These are phyloP conservation scores for Furcasterigmium furcatum DNA, from an alignment of 2,329 filamentous ascomycete genomes.

Conservation along the genomic window DNA sequence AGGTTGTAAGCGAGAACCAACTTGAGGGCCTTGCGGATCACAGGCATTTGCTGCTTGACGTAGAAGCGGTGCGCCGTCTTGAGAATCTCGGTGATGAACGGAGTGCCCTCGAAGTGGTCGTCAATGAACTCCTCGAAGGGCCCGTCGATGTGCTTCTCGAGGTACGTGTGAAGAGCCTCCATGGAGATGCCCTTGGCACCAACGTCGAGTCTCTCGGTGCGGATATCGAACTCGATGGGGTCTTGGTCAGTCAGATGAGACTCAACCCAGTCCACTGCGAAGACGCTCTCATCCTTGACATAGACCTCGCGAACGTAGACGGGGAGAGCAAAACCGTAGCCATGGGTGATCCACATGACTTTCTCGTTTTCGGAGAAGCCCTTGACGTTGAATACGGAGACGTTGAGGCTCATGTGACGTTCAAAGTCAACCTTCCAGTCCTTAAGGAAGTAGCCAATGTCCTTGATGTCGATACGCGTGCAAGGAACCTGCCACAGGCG, in stretches of 20 bases:
- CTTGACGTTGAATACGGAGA: slow-evolving; percentile 94
- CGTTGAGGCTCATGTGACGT: slow-evolving; percentile 79
- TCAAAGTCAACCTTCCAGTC: slow-evolving; percentile 98
- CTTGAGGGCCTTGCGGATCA: slow-evolving; percentile 94
- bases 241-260: slow-evolving; percentile 64
- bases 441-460: slow-evolving; percentile 98
- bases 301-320: slow-evolving; percentile 93
- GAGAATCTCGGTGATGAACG: slow-evolving; percentile 91
- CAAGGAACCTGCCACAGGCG: slow-evolving; percentile 96
- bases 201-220: slow-evolving; percentile 84
- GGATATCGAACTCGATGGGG: slow-evolving; percentile 78
- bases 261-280: slow-evolving; percentile 93
- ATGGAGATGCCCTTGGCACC: slow-evolving; percentile 84
- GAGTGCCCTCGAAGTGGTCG: slow-evolving; percentile 93
- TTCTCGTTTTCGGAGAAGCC: slow-evolving; percentile 67
- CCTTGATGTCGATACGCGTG: slow-evolving; percentile 97
- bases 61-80: slow-evolving; percentile 96
- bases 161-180: slow-evolving; percentile 81
- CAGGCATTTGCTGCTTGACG: slow-evolving; percentile 78
- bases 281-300: slow-evolving; percentile 88
- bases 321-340: slow-evolving; percentile 88
- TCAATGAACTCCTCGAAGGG: slow-evolving; percentile 93
- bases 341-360: slow-evolving; percentile 89
- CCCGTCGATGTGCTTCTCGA: slow-evolving; percentile 90
- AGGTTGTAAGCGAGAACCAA: slow-evolving; percentile 94